Percentiles rank a stretch among this genome's conserved stretches.
These are phyloP conservation scores for Madurella mycetomatis DNA, from an alignment of 2,329 filamentous ascomycete species.

Conservation along the genomic window DNA sequence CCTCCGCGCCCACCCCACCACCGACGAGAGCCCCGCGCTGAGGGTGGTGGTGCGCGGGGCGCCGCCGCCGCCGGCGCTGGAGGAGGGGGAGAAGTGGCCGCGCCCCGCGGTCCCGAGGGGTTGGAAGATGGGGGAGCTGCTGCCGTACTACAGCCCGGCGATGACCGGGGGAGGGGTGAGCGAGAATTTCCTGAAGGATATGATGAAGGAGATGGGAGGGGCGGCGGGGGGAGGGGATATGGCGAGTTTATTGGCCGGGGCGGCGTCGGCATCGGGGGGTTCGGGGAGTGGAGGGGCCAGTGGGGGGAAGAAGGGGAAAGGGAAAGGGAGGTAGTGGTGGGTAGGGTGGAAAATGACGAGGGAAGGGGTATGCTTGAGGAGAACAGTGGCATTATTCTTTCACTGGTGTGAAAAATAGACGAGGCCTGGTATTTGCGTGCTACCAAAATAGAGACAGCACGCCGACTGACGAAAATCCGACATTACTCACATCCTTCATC, in stretches of 20 bases:
- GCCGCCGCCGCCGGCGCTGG: slow-evolving; percentile 47
- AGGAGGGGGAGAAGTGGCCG: slow-evolving; percentile 63
- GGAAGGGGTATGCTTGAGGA: not conserved
- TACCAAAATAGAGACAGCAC: too few species aligned
- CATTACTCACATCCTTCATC: slow-evolving; percentile 1
- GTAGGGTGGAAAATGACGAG: too few species aligned
- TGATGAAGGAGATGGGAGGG: slow-evolving; percentile 85
- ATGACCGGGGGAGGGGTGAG: slow-evolving; percentile 89
- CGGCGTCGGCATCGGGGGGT: slow-evolving; percentile 30
- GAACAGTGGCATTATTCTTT: not conserved
- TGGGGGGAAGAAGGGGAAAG: slow-evolving; percentile 27
- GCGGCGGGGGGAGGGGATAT: slow-evolving; percentile 39
- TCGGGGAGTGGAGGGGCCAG: slow-evolving; percentile 26
- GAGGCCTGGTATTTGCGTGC: too few species aligned
- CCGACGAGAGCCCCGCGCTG: slow-evolving; percentile 62
- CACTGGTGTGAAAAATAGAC: not conserved
- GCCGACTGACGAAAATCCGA: too few species aligned
- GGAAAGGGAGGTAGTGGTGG: slow-evolving; percentile 24
- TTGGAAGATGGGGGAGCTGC: slow-evolving; percentile 81
- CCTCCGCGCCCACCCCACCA: slow-evolving; percentile 73
- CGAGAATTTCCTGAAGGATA: slow-evolving; percentile 92
- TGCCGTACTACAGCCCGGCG: slow-evolving; percentile 84
- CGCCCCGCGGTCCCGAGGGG: slow-evolving; percentile 73
- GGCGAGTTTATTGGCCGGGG: slow-evolving; percentile 27
- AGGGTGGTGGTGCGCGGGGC: slow-evolving; percentile 69